Evolutionary conservation across 108 stramenopile genomes (phyloP), one percentile per base, ranked within the genome.

Genomic region (Cyclotella distinguenda): DNA sequence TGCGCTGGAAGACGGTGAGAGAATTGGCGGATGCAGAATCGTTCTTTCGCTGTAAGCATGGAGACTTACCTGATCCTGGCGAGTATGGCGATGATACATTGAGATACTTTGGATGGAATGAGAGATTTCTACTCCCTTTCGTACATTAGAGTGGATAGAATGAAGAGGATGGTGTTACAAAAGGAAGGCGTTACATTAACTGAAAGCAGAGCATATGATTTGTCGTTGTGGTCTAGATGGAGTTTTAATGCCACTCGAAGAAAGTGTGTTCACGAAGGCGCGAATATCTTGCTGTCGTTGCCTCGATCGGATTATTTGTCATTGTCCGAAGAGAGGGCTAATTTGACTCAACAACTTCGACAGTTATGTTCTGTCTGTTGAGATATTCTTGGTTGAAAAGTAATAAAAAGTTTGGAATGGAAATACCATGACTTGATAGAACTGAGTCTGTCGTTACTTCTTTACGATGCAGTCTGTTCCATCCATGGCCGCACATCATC

Each of bases 21-120:
- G 66, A 75, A 32, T 59, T 75, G 19, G 42, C 74, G 1, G 54
- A 75, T 33, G 47, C 53, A 5, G 39, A 47, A 55, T 46, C 54
- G 4, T 68, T 36, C 19, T 75, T 75, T 57, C 66, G 54, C 40
- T 68, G 74, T 38, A 75, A 75, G 47, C 74, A 75, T 50, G 74
- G 74, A 12, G 53, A 52, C 11, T 44, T 75, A 50, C 74, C 74
- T 11, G 74, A 75, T 50, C 60, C 74, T 11, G 74, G 74, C 10
- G 44, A 53, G 32, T 43, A 47, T 38, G 74, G 74, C 32, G 51
- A 63, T 31, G 74, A 75, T 30, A 60, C 74, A 1, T 53, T 75
- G 61, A 22, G 74, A 33, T 75, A 75, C 42, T 75, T 75, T 54
- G 61, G 74, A 0, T 75, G 60, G 60, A 49, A 75, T 48, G 74